A percentile compares a stretch with the other conserved stretches of the same genome.
These are phyloP conservation scores for Venturia oleaginea DNA, from an alignment of 2,329 filamentous ascomycete species.

Conservation along the genomic window DNA sequence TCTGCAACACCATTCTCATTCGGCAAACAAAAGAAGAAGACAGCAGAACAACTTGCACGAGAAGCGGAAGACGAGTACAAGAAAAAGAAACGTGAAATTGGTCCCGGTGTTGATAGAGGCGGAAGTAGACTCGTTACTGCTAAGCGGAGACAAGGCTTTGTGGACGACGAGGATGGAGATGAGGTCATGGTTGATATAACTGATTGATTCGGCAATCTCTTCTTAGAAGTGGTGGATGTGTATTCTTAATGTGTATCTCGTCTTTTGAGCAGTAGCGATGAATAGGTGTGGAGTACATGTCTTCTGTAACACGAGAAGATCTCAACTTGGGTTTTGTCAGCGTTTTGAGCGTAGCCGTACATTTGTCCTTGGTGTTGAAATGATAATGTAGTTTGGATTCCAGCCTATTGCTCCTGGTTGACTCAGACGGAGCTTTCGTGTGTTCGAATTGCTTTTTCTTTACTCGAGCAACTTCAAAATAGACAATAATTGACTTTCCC, in stretches of 20 bases:
- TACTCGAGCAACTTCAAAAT: too few species aligned
- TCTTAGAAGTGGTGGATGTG: background rate
- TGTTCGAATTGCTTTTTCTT: too few species aligned
- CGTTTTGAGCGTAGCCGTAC: too few species aligned
- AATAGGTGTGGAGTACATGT: too few species aligned
- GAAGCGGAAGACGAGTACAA: constrained; percentile 38
- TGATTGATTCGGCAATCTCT: background rate
- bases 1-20: background rate
- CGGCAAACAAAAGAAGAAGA: constrained; percentile 25
- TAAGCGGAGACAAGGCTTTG: constrained; percentile 40
- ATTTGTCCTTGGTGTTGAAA: too few species aligned
- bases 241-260: background rate
- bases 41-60: constrained; percentile 36
- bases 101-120: constrained; percentile 44
- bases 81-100: constrained; percentile 42
- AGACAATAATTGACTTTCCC: too few species aligned
- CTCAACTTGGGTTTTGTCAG: background rate
- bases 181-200: constrained; percentile 24
- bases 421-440: too few species aligned
- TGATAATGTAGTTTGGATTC: too few species aligned
- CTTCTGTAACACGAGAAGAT: background rate
- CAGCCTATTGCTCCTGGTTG: too few species aligned
- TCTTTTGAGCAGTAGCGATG: background rate
- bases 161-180: constrained; percentile 43
- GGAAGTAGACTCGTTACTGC: constrained; percentile 46